Evolutionary conservation across 2,329 filamentous ascomycete genomes (phyloP).

Genomic region (Penicillium sp.): DNA sequence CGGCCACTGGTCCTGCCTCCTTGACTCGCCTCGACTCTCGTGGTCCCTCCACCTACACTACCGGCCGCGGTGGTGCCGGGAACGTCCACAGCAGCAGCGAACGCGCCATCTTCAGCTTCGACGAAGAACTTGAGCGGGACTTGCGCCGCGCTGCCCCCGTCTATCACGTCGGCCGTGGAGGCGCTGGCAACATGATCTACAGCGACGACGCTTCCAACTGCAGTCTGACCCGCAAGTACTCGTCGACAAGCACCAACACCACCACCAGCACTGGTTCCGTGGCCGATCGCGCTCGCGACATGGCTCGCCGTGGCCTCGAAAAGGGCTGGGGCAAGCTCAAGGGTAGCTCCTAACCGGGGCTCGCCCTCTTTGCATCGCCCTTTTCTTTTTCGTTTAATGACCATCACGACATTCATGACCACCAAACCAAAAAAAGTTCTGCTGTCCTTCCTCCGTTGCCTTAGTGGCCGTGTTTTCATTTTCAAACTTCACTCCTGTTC

Average conservation of each 20-base stretch:
- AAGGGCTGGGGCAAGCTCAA: slow-evolving; percentile 38
- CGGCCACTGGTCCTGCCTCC: slow-evolving; percentile 45
- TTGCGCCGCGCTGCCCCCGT: slow-evolving; percentile 53
- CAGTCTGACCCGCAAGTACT: slow-evolving; percentile 33
- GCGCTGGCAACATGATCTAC: slow-evolving; percentile 50
- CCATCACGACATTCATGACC: slow-evolving; percentile 16
- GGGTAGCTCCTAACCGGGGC: slow-evolving; percentile 26
- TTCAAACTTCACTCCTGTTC: background rate
- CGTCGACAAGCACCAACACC: slow-evolving; percentile 31
- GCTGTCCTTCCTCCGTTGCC: background rate
- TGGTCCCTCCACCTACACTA: slow-evolving; percentile 35
- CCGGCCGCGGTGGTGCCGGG: slow-evolving; percentile 52
- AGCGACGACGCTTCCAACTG: slow-evolving; percentile 21
- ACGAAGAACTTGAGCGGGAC: slow-evolving; percentile 58
- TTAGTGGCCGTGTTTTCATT: background rate
- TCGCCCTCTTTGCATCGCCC: background rate
- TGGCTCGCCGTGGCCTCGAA: slow-evolving; percentile 32
- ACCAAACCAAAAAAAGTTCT: slow-evolving; percentile 22
- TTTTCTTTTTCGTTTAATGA: slow-evolving; percentile 13
- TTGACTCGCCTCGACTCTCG: slow-evolving; percentile 45
- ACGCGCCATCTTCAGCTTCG: slow-evolving; percentile 60
- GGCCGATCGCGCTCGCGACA: slow-evolving; percentile 30
- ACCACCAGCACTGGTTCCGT: slow-evolving; percentile 33
- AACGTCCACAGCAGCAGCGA: slow-evolving; percentile 50
- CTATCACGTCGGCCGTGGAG: slow-evolving; percentile 59